Evolutionary conservation across 2,329 filamentous ascomycete species (phyloP).

Genomic region (Pyrenophora teres): DNA sequence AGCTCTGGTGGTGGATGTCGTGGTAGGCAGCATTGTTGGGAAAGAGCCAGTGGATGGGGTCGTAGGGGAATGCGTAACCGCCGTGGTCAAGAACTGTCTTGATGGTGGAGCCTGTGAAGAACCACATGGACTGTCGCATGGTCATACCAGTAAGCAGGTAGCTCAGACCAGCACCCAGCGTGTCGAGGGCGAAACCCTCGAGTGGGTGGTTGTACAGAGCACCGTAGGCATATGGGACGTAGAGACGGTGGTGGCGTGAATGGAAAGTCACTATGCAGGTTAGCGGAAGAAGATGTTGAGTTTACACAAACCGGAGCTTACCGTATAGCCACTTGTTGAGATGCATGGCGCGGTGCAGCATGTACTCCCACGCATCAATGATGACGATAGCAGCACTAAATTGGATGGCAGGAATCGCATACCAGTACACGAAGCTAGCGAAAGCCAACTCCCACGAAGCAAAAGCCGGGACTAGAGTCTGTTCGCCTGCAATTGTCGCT

Average conservation of each 20-base stretch:
- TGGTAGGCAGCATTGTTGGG: conserved; percentile 97
- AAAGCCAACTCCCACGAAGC: conserved; percentile 78
- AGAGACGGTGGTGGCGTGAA: conserved; percentile 92
- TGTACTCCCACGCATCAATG: conserved; percentile 98
- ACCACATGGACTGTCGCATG: conserved; percentile 83
- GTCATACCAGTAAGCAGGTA: conserved; percentile 84
- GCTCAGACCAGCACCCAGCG: conserved; percentile 79
- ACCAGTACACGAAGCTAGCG: conserved; percentile 80
- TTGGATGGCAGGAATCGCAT: conserved; percentile 75
- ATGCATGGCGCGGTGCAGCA: conserved; percentile 95
- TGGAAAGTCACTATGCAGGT: conserved; percentile 74
- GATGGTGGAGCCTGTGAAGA: conserved; percentile 86
- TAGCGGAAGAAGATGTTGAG: not conserved
- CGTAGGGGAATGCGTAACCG: conserved; percentile 93
- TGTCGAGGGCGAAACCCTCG: conserved; percentile 93
- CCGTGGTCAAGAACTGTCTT: conserved; percentile 99
- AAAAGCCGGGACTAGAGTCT: conserved; percentile 68
- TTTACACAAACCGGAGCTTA: conserved; percentile 54
- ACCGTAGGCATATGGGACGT: conserved; percentile 96
- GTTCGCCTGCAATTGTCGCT: conserved; percentile 58
- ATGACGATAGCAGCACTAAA: conserved; percentile 74
- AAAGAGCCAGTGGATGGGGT: conserved; percentile 88
- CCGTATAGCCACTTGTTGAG: conserved; percentile 96
- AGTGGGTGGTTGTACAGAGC: conserved; percentile 96
- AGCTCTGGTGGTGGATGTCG: conserved; percentile 97